A percentile compares a stretch with the other conserved stretches of the same genome.
These are phyloP conservation scores for Plicaturopsis crispa DNA, from an alignment of 768 basidiomycete genomes.

Conservation along the genomic window DNA sequence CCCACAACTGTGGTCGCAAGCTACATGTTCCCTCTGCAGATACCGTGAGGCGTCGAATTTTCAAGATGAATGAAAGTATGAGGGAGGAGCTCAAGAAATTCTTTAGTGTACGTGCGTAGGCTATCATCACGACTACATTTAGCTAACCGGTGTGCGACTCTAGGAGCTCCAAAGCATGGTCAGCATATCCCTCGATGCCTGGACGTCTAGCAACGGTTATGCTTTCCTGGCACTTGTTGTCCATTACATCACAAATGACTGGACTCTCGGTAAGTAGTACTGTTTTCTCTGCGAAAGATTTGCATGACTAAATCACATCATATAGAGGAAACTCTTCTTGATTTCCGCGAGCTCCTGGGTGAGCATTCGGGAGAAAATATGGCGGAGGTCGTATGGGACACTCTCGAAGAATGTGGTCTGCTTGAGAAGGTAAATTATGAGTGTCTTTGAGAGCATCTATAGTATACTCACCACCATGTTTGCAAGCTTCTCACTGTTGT, in stretches of 20 bases:
- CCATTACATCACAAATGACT: conserved; percentile 19
- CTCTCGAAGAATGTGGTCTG: conserved; percentile 18
- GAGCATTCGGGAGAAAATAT: conserved; percentile 28
- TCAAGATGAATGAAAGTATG: neutral
- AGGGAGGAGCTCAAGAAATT: neutral
- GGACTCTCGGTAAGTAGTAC: conserved; percentile 14
- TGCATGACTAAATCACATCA: neutral
- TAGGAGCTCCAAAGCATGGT: conserved; percentile 2
- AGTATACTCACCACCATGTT: neutral
- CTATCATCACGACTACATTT: neutral
- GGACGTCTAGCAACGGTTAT: conserved; percentile 22
- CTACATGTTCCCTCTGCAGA: neutral
- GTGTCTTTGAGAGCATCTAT: conserved; percentile 1
- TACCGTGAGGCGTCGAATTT: neutral
- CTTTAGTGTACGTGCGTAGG: neutral
- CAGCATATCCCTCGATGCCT: conserved; percentile 19
- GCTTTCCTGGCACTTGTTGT: conserved; percentile 22
- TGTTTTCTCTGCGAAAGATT: neutral
- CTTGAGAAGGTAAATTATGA: conserved; percentile 10
- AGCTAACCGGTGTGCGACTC: neutral
- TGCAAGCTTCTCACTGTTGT: conserved; percentile 12
- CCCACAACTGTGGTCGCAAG: neutral
- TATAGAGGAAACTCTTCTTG: conserved; percentile 28
- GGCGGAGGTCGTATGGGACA: conserved; percentile 24
- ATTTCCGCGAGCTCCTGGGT: conserved; percentile 25